Percentiles rank a stretch among this genome's conserved stretches.
These are phyloP conservation scores for Ochetophila trinervis DNA, from an alignment of 306 rosid genomes.

Conservation along the genomic window DNA sequence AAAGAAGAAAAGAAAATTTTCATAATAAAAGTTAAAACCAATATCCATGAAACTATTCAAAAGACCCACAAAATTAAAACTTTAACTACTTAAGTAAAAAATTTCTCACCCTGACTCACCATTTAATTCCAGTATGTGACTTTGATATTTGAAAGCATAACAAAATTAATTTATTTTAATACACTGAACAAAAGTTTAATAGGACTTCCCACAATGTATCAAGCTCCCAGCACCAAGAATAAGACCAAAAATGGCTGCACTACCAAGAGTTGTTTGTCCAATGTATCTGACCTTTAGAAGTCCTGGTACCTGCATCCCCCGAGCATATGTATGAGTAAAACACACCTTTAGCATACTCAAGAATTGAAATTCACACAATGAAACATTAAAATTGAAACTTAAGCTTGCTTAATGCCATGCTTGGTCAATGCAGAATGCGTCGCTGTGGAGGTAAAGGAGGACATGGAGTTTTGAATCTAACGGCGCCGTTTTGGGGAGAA, in stretches of 20 bases:
- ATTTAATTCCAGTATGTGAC: constrained; percentile 1
- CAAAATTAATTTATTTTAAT: constrained; percentile 8
- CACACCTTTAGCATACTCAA: background rate
- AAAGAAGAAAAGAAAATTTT: background rate
- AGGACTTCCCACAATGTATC: constrained; percentile 89
- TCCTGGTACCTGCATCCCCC: constrained; percentile 73
- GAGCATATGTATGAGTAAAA: background rate
- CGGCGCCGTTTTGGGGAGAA: no score
- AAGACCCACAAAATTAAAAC: background rate
- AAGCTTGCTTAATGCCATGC: no score
- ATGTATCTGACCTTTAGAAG: constrained; percentile 73
- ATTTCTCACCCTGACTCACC: constrained; percentile 1
- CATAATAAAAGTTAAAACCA: background rate
- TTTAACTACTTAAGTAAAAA: background rate
- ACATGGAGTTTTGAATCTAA: no score
- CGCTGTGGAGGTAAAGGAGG: no score
- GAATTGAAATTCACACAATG: no score
- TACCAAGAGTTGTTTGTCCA: constrained; percentile 76
- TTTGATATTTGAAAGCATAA: constrained; percentile 18
- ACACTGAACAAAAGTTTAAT: constrained; percentile 27
- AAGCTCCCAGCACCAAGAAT: constrained; percentile 91
- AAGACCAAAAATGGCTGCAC: constrained; percentile 82
- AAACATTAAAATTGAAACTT: no score
- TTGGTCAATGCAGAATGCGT: no score
- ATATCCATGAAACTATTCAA: constrained; percentile 3